Conservation (phyloP, 768 basidiomycete genomes). For the Mrakia gelida region DNA sequence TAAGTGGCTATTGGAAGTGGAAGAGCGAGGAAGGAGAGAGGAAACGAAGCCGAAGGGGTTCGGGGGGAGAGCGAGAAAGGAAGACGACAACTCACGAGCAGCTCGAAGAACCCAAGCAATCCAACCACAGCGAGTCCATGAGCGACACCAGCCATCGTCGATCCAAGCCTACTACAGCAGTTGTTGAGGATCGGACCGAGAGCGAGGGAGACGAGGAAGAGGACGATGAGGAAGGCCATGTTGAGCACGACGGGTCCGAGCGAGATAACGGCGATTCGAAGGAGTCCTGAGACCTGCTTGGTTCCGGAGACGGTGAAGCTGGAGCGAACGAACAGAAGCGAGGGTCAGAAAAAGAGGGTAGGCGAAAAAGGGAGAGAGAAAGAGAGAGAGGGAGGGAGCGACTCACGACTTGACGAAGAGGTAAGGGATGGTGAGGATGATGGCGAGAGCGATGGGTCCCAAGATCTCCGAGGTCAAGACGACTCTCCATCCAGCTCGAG, state of each 20-base stretch:
- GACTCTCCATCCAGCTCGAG: slow-evolving; percentile 86
- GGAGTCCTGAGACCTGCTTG: slow-evolving; percentile 68
- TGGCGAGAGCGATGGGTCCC: slow-evolving; percentile 77
- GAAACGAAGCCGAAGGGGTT: neutral
- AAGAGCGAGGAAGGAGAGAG: slow-evolving; percentile 30
- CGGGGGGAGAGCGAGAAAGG: neutral
- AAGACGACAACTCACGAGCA: slow-evolving; percentile 61
- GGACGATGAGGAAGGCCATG: slow-evolving; percentile 72
- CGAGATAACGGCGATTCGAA: slow-evolving; percentile 88
- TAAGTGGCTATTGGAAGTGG: neutral
- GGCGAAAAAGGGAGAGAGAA: slow-evolving; percentile 46
- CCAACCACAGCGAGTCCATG: slow-evolving; percentile 78
- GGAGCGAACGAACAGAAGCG: slow-evolving; percentile 46
- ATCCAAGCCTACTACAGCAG: slow-evolving; percentile 81
- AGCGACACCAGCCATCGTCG: slow-evolving; percentile 83
- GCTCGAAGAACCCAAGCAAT: slow-evolving; percentile 84
- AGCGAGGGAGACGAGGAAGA: slow-evolving; percentile 88
- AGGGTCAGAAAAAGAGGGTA: neutral
- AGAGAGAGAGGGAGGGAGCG: slow-evolving; percentile 9
- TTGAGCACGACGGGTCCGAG: slow-evolving; percentile 96
- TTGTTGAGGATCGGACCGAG: slow-evolving; percentile 71
- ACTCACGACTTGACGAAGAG: slow-evolving; percentile 53
- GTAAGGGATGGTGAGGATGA: slow-evolving; percentile 80
- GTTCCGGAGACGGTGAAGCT: slow-evolving; percentile 34
- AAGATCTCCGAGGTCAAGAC: slow-evolving; percentile 83